Conservation (phyloP, 2,329 filamentous ascomycete genomes). For the Aspergillus sp. region DNA sequence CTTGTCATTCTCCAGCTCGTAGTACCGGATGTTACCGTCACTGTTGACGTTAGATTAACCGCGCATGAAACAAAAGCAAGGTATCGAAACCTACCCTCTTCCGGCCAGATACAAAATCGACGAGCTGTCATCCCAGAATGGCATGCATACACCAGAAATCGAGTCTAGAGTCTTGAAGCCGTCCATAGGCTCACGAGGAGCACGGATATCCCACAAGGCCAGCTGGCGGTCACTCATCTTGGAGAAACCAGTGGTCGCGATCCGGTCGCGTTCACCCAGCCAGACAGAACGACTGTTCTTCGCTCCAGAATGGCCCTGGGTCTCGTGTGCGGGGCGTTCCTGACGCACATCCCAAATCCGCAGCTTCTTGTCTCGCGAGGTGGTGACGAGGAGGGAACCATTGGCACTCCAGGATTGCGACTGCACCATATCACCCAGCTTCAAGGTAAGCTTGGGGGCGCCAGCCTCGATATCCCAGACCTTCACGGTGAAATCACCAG, state of each 20-base stretch:
- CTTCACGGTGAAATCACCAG: slow-evolving; percentile 91
- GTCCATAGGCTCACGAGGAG: slow-evolving; percentile 72
- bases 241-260: slow-evolving; percentile 95
- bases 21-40: slow-evolving; percentile 98
- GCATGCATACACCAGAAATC: slow-evolving; percentile 97
- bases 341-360: slow-evolving; percentile 96
- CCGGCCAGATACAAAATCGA: slow-evolving; percentile 94
- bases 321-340: slow-evolving; percentile 80
- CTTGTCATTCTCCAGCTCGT: slow-evolving; percentile 96
- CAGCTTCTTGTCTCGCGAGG: slow-evolving; percentile 96
- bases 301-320: slow-evolving; percentile 79
- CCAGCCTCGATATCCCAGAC: slow-evolving; percentile 88
- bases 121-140: slow-evolving; percentile 97
- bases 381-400: slow-evolving; percentile 81
- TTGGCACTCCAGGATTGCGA: slow-evolving; percentile 93
- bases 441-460: slow-evolving; percentile 68
- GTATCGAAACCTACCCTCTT: slow-evolving; percentile 67
- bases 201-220: slow-evolving; percentile 89
- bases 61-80: neutral
- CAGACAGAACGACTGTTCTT: slow-evolving; percentile 97
- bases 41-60: slow-evolving; percentile 40
- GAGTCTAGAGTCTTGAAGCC: slow-evolving; percentile 89
- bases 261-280: slow-evolving; percentile 94
- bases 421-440: slow-evolving; percentile 88
- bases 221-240: slow-evolving; percentile 97